phyloP scores from a whole-genome alignment of 495 filamentous ascomycete species.

The Oleoguttula mirabilis region DNA sequence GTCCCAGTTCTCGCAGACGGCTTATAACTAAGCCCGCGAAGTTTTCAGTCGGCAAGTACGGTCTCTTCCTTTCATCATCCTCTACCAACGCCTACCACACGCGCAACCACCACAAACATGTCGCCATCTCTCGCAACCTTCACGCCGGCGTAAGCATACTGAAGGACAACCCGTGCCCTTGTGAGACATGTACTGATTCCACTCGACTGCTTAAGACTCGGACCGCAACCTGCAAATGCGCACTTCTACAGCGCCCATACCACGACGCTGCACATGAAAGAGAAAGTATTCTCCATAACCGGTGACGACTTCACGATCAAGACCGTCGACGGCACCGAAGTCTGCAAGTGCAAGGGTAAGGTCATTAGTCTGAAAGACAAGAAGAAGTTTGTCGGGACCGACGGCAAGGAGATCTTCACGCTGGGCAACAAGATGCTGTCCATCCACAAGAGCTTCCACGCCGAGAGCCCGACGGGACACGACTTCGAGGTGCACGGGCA shows the following conservation, averaged over 20 bases:
- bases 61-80: no score
- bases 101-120: no score
- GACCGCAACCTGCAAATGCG: constrained; percentile 11
- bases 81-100: no score
- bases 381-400: constrained; percentile 14
- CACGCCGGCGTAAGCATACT: no score
- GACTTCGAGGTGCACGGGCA: constrained; percentile 18
- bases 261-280: constrained; percentile 14
- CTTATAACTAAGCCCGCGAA: no score
- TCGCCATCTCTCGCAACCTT: no score
- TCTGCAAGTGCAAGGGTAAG: constrained; percentile 17
- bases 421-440: constrained; percentile 18
- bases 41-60: no score
- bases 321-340: constrained; percentile 11
- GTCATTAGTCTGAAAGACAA: constrained; percentile 2
- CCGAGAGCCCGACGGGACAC: constrained; percentile 2
- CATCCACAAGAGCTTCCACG: constrained; percentile 14
- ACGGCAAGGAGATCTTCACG: constrained; percentile 17
- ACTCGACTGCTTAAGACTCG: no score
- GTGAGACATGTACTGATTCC: no score
- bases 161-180: no score
- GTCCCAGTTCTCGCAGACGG: no score
- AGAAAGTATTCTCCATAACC: constrained; percentile 14
- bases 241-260: constrained; percentile 14
- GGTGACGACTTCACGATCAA: constrained; percentile 19